Conservation (phyloP, 1,284 basidiomycete genomes). For the Ustilago nuda region DNA sequence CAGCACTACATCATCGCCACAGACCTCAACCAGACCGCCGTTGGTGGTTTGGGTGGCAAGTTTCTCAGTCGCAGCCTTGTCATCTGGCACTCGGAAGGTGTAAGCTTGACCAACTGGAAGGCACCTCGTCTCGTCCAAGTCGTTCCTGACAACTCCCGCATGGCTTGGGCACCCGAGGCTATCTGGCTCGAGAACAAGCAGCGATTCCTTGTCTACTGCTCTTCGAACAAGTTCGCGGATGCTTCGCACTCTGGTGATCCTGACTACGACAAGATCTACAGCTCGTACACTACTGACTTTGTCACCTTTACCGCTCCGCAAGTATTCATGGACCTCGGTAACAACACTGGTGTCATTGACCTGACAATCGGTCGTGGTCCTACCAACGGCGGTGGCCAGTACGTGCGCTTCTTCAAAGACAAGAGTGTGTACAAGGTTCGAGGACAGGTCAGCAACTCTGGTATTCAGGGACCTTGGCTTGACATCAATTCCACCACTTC, state of each 20-base stretch:
- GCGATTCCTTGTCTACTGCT: constrained; percentile 36
- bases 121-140: constrained; percentile 17
- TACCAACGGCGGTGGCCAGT: constrained; percentile 15
- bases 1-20: constrained; percentile 42
- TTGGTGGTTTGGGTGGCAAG: constrained; percentile 19
- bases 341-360: constrained; percentile 24
- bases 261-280: constrained; percentile 37
- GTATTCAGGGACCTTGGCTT: constrained; percentile 23
- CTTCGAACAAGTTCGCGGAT: constrained; percentile 34
- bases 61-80: constrained; percentile 28
- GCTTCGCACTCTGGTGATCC: constrained; percentile 28
- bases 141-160: constrained; percentile 23
- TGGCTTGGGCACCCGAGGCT: constrained; percentile 34
- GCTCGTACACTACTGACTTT: constrained; percentile 33
- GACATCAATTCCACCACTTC: constrained; percentile 18
- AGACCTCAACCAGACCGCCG: constrained; percentile 41
- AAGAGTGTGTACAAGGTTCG: constrained; percentile 27
- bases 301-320: constrained; percentile 23
- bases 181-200: constrained; percentile 26
- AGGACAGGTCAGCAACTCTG: constrained; percentile 30
- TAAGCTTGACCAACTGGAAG: constrained; percentile 34
- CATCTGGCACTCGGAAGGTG: constrained; percentile 32
- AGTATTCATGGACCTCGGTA: constrained; percentile 29
- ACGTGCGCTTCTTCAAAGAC: constrained; percentile 41
- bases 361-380: constrained; percentile 22